Evolutionary conservation across 441 rosid genomes (phyloP).

Genomic region (Bruguiera hainesii): DNA sequence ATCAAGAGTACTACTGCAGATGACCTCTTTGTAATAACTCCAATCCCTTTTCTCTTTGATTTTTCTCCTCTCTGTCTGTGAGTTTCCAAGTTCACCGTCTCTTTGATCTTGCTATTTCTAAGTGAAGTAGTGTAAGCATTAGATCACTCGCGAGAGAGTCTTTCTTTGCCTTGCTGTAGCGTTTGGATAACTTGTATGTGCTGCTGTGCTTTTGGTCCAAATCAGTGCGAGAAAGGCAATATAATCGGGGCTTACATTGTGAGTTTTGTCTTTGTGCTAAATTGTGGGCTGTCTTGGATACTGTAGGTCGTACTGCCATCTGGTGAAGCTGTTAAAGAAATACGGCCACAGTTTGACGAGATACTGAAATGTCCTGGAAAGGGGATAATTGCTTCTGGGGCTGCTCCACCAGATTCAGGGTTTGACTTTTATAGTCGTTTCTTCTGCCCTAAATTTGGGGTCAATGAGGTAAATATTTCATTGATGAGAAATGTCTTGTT

Average conservation of each 20-base stretch:
- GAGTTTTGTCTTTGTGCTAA: not conserved
- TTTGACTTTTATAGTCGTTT: slow-evolving; percentile 65
- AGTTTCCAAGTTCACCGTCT: too few species aligned
- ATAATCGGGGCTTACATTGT: not conserved
- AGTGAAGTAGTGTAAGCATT: too few species aligned
- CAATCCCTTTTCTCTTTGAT: not conserved
- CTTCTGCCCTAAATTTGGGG: slow-evolving; percentile 57
- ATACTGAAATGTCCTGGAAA: slow-evolving; percentile 49
- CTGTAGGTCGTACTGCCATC: slow-evolving; percentile 63
- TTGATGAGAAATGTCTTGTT: too few species aligned
- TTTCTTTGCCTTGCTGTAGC: not conserved
- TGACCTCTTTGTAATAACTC: slow-evolving; percentile 45
- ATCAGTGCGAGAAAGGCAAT: too few species aligned
- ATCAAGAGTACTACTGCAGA: slow-evolving; percentile 39
- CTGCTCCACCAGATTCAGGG: slow-evolving; percentile 48
- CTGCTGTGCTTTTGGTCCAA: not conserved
- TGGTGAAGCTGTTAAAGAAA: slow-evolving; percentile 44
- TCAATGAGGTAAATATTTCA: slow-evolving; percentile 46
- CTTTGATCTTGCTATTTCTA: too few species aligned
- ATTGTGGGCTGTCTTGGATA: not conserved
- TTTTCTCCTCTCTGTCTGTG: not conserved
- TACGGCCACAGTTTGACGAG: slow-evolving; percentile 49
- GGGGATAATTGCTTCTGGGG: slow-evolving; percentile 59
- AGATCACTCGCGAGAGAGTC: not conserved
- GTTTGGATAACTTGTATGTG: not conserved